phyloP scores from a whole-genome alignment of 1,139 yeast species.

The Yamadazyma friedrichii region DNA sequence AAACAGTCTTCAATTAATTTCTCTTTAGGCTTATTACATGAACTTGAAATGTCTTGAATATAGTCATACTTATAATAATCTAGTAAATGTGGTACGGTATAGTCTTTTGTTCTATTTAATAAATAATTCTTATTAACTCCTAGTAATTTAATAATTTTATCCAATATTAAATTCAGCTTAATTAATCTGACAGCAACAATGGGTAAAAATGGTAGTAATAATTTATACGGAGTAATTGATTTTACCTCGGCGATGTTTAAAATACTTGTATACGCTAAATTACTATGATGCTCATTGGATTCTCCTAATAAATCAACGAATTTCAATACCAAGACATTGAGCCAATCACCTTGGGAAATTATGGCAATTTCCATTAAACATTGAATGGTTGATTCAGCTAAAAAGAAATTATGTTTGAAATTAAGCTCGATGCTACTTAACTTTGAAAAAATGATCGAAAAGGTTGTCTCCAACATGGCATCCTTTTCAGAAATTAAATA shows the following conservation, averaged over 20 bases:
- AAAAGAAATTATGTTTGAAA: constrained; percentile 24
- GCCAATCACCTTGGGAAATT: constrained; percentile 58
- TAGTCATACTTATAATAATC: constrained; percentile 63
- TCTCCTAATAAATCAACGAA: constrained; percentile 62
- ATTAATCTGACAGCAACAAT: constrained; percentile 68
- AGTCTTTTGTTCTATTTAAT: constrained; percentile 65
- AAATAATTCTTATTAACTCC: constrained; percentile 63
- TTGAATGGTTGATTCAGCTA: constrained; percentile 62
- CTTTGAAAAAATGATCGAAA: constrained; percentile 33
- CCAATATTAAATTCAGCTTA: constrained; percentile 56
- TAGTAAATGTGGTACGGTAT: constrained; percentile 74
- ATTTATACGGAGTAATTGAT: constrained; percentile 59
- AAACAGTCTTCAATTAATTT: constrained; percentile 35
- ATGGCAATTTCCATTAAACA: constrained; percentile 63
- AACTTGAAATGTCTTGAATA: constrained; percentile 52
- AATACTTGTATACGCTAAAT: constrained; percentile 61
- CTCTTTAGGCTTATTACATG: constrained; percentile 31
- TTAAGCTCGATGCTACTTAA: constrained; percentile 37
- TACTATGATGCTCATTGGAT: constrained; percentile 57
- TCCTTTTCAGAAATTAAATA: constrained; percentile 37
- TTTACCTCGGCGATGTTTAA: constrained; percentile 45
- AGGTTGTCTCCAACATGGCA: constrained; percentile 28
- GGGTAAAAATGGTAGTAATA: constrained; percentile 77
- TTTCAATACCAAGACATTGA: constrained; percentile 58
- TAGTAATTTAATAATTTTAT: constrained; percentile 60